Base-by-base conservation (phyloP, 2,329 filamentous ascomycete species). In the Neofusicoccum cordaticola region DNA sequence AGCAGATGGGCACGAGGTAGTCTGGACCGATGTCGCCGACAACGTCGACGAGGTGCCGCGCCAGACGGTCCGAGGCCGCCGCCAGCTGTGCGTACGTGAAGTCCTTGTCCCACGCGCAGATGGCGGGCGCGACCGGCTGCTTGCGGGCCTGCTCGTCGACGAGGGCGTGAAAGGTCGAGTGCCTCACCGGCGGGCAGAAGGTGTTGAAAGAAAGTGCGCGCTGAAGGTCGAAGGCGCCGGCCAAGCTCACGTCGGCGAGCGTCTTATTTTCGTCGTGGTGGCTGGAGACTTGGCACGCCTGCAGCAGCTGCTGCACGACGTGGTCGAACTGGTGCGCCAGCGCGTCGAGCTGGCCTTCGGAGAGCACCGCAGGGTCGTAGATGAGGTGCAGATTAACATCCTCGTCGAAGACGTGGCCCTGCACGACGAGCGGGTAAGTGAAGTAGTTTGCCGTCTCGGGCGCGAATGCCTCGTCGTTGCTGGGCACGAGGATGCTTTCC, bases 21-120 rank as follows among this genome's bases (percentile, higher is more conserved):
- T 19, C 60, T 45, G 31, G 44, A 31, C 15, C 60, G 22, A 39
- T 1, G 78, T 67, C 42, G 15, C 15, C 8, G 15, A 31, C 27
- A 7, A 7, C 6, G 27, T 70, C 69, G 13, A 72, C 66, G 1
- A 84, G 75, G 62, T 79, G 73, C 4, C 70, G 69, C 3, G 82
- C 82, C 8, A 84, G 73, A 1, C 70, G 8, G n/a, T 35, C 19
- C 39, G 56, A 39, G 9, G 41, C 35, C 15, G 12, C 39, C 19
- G 83, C 80, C 2, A 84, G 73, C 62, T 83, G 76, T 39, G 70
- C 62, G 66, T 84, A 85, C 2, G 80, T 82, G 61, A 83, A 77
- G 64, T 71, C 71, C 39, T 82, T 82, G 65, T 84, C 82, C 81
- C 81, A 84, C 0, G 82, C 82, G 64, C 80, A 71, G n/a, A 84